phyloP scores from a whole-genome alignment of 73 alveolate genomes.

The Symbiodinium natans region DNA sequence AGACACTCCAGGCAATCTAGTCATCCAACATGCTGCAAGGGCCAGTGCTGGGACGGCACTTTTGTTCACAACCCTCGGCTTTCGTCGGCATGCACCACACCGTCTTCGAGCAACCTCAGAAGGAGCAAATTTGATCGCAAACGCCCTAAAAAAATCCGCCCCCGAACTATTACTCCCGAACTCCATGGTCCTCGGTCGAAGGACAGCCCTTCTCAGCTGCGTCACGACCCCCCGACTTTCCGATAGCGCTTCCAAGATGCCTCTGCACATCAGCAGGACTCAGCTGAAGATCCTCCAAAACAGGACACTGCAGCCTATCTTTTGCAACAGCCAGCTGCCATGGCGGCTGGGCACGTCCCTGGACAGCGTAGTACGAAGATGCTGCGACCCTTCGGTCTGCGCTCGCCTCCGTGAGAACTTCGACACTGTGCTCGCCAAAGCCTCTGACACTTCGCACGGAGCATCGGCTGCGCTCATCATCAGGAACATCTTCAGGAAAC shows the following conservation, averaged over 20 bases:
- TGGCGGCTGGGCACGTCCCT: not conserved
- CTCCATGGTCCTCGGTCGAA: too few relatives aligned
- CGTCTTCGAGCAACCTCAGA: not conserved
- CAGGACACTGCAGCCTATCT: too few relatives aligned
- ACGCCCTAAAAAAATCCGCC: too few relatives aligned
- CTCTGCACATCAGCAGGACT: not conserved
- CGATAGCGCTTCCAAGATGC: not conserved
- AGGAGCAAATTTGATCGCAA: too few relatives aligned
- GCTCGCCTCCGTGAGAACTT: slow-evolving; percentile 33
- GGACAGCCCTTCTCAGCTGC: too few relatives aligned
- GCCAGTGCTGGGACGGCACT: too few relatives aligned
- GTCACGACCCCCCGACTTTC: too few relatives aligned
- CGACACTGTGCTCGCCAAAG: slow-evolving; percentile 54
- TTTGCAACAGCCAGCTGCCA: not conserved
- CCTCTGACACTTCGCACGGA: not conserved
- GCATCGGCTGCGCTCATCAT: not conserved
- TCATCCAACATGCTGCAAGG: too few relatives aligned
- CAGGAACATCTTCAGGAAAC: not conserved
- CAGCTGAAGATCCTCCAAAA: not conserved
- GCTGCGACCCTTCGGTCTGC: not conserved
- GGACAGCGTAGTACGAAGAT: not conserved
- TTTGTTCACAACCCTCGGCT: not conserved
- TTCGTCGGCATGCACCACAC: not conserved
- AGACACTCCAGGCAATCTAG: too few relatives aligned
- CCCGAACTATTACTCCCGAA: too few relatives aligned